Evolutionary conservation across 257 asterid species (phyloP), one percentile per base, ranked within the genome.

Genomic region (Lantana camara): DNA sequence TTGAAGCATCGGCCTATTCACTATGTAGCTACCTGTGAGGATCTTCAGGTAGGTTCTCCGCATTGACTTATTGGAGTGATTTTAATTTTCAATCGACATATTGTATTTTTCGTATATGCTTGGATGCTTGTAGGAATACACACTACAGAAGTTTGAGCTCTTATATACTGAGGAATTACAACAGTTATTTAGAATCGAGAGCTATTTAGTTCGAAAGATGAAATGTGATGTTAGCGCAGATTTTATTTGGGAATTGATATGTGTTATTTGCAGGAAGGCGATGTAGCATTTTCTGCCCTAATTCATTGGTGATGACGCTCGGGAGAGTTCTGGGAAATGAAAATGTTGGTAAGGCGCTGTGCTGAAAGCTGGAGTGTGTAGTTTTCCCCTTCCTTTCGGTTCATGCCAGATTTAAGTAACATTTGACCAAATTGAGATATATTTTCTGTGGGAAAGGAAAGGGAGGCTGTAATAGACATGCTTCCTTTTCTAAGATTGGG

Each of bases 321-420:
- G 99, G 88, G 79, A 83, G 96, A 73, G 99, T 94, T 71, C 63
- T 94, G 80, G 97, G 97, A 58, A 88, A 90, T 50, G 99, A 94
- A 77, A 78, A 73, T 49, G 65, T 94, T 9, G 99, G 97, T 94
- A 82, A 76, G 79, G 58, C 64, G 72, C 72, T 67, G 48, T 21
- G 8, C 54, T 44, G 24, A 22, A 41, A 68, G 42, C 64, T 69
- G 44, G 56, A 16, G 10, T 41, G 19, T 45, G n/a, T n/a, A 10
- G 4, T 4, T 44, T 42, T 19, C 20, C 23, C 5, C 51, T 37
- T 20, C 52, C 52, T 13, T 56, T 20, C 19, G 15, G 63, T 58
- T 32, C 7, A 16, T 49, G 74, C 57, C 37, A 64, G 59, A 27
- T 50, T 17, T n/a, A 57, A 17, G 22, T 35, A 35, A 20, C 55